Evolutionary conservation across 2,329 filamentous ascomycete species (phyloP), one percentile per base, ranked within the genome.

Genomic region (Nannizzia gypsea): DNA sequence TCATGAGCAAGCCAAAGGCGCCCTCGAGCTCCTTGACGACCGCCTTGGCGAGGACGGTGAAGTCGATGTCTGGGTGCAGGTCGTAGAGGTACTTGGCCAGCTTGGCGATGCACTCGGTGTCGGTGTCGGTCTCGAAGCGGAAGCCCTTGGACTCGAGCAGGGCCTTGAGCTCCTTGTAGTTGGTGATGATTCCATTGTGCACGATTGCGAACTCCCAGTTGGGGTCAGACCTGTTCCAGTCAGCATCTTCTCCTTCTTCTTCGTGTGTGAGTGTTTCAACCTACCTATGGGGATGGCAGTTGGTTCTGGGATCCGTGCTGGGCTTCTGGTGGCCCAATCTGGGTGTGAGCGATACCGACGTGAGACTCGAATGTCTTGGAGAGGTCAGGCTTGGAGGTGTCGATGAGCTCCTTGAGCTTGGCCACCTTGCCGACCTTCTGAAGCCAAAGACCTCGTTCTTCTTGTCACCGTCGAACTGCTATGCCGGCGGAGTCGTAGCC

Each of bases 121-220:
- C 93, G 67, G 93, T 99, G 78, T 99, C 92, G 58, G 93, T 99
- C 85, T 99, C 93, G 74, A 99, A 99, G 72, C 86, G 88, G 85
- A 96, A 95, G 73, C 93, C 93, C 83, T 97, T 99, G 81, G 82
- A 83, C 78, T 87, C 83, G 67, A 99, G 83, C 65, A 99, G 85
- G 64, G 88, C 89, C 85, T 92, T 96, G 70, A 99, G 81, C 80
- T 99, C 93, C 83, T 99, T 99, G 85, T 99, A 99, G 84, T 99
- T 99, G 80, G 93, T 99, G 78, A 99, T 99, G 82, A 99, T 99
- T 73, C 93, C 93, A 78, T 99, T 99, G 87, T 99, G 93, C 63
- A 97, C 93, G 69, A 99, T 86, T 66, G 89, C 83, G 76, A 99
- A 99, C 78, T 99, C 88, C 90, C 92, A 99, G 70, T 80, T 89